Evolutionary conservation across 495 filamentous ascomycete genomes (phyloP).

Genomic region (Opeltia flavorubescens): DNA sequence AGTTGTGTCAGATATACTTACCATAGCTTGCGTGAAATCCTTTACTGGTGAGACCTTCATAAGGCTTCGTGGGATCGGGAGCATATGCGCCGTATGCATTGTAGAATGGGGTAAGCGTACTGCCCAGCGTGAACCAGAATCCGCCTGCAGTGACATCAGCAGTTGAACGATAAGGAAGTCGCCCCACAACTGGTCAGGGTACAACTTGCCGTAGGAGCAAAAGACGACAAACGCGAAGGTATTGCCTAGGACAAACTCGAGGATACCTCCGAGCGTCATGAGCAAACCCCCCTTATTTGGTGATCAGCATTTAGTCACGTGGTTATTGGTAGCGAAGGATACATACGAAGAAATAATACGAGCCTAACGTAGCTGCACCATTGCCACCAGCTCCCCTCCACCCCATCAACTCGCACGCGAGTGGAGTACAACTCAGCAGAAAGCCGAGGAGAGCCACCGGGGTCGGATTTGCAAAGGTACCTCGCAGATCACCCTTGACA

Average conservation of each 20-base stretch:
- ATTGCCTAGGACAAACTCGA: constrained; percentile 61
- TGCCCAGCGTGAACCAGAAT: constrained; percentile 42
- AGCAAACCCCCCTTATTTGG: constrained; percentile 44
- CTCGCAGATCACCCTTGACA: constrained; percentile 41
- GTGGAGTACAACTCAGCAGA: constrained; percentile 47
- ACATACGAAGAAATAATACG: constrained; percentile 16
- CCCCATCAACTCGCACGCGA: constrained; percentile 55
- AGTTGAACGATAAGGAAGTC: background rate
- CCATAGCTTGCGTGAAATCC: constrained; percentile 29
- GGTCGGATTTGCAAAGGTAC: constrained; percentile 55
- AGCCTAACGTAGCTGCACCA: constrained; percentile 32
- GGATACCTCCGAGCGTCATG: constrained; percentile 46
- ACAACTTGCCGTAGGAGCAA: constrained; percentile 25
- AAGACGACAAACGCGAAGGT: constrained; percentile 56
- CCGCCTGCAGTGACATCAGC: constrained; percentile 21
- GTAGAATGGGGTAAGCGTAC: constrained; percentile 29
- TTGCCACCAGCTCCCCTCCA: constrained; percentile 49
- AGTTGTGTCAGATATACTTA: constrained; percentile 4
- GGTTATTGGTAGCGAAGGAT: background rate
- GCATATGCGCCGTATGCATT: constrained; percentile 31
- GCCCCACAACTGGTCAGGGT: background rate
- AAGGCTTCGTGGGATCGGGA: constrained; percentile 13
- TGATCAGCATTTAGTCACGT: constrained; percentile 39
- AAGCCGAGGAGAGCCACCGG: constrained; percentile 53
- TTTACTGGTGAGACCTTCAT: constrained; percentile 21